A percentile compares a stretch with the other conserved stretches of the same genome.
phyloP scores from a whole-genome alignment of 2,329 filamentous ascomycete species.

The Cercospora sp. region DNA sequence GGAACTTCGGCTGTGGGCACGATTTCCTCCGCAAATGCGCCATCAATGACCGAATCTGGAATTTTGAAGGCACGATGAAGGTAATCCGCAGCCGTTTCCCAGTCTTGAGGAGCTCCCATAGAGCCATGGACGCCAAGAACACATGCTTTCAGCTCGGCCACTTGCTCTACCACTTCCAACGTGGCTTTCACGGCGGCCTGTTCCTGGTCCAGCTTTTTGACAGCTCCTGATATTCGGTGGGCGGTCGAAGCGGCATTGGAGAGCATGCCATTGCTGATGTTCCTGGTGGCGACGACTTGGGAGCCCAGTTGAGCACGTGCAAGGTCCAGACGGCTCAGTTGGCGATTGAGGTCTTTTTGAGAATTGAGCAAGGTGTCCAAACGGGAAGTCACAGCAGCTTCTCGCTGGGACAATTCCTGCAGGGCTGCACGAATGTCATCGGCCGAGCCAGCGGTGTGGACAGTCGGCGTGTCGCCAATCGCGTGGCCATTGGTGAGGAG shows the following conservation, averaged over 20 bases:
- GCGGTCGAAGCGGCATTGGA: slow-evolving; percentile 83
- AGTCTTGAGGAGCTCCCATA: slow-evolving; percentile 97
- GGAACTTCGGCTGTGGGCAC: slow-evolving; percentile 96
- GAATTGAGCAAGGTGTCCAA: slow-evolving; percentile 77
- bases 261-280: slow-evolving; percentile 88
- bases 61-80: slow-evolving; percentile 80
- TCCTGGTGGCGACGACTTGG: slow-evolving; percentile 79
- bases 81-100: slow-evolving; percentile 93
- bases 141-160: slow-evolving; percentile 94
- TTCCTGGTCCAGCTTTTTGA: slow-evolving; percentile 85
- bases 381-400: slow-evolving; percentile 70
- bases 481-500: slow-evolving; percentile 6
- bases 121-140: slow-evolving; percentile 91
- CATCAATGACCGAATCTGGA: slow-evolving; percentile 75
- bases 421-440: slow-evolving; percentile 79
- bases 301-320: slow-evolving; percentile 84
- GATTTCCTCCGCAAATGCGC: slow-evolving; percentile 85
- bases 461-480: slow-evolving; percentile 31
- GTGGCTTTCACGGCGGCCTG: slow-evolving; percentile 90
- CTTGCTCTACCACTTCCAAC: slow-evolving; percentile 88
- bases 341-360: slow-evolving; percentile 82
- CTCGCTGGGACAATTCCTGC: slow-evolving; percentile 71
- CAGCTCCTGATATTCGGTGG: slow-evolving; percentile 78
- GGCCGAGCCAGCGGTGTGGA: slow-evolving; percentile 72
- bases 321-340: slow-evolving; percentile 83